Base-by-base conservation (phyloP, 1,139 yeast species). In the Candida sp. region DNA sequence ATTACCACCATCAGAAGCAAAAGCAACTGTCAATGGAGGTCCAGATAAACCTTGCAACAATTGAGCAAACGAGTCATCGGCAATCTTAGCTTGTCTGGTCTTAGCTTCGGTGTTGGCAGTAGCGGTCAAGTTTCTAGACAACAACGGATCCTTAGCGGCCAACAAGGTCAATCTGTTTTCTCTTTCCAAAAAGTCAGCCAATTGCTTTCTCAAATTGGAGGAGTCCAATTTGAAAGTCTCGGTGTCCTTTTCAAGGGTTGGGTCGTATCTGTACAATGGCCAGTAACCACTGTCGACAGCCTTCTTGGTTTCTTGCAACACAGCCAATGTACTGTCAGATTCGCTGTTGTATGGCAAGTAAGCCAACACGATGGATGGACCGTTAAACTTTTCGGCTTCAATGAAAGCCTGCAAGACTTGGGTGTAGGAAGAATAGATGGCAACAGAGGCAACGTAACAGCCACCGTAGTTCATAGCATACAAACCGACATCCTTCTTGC, bases 401-500 rank as follows among this genome's bases (percentile, higher is more conserved):
- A 89, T 78, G 46, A 94, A 75, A 0, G 98, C 94, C 59, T 94
- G 92, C 56, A 94, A 78, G 3, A 93, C 87, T 72, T 94, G 98
- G 4, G 98, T 91, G 72, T 93, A 93, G 1, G 97, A 91, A 2
- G 97, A 83, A 69, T 94, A 93, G 38, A 93, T 88, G 26, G 98
- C 98, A 48, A 92, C 94, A 22, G 97, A 91, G 5, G 98, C 97
- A 58, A 93, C 98, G 63, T 92, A 93, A 48, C 90, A 87, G 54
- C 86, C 84, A 54, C 96, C 96, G 63, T 88, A 91, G 72, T 91
- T 91, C 97, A 93, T 90, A 48, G 98, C 98, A 66, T 91, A 94
- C 50, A 93, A 77, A 54, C 98, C 99, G 59, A 93, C 86, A 67
- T 94, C 97, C 73, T 93, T 93, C 78, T 94, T 93, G 63, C 96